phyloP scores from a whole-genome alignment of 2,329 filamentous ascomycete species.

The Fusarium oligoseptatum region DNA sequence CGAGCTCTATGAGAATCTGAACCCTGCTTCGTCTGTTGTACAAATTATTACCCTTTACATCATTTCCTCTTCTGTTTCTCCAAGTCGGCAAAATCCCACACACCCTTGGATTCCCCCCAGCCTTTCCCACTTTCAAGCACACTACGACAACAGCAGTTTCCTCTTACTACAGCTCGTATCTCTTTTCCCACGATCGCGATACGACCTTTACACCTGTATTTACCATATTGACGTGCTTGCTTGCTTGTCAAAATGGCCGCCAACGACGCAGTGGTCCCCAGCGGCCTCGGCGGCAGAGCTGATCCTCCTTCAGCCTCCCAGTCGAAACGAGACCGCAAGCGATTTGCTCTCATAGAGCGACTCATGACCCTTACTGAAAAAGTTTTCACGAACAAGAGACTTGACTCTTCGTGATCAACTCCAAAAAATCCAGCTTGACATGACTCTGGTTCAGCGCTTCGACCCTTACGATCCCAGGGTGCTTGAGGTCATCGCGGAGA shows the following conservation, averaged over 20 bases:
- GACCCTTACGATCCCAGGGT: conserved; percentile 82
- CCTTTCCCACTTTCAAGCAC: conserved; percentile 23
- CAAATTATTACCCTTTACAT: conserved; percentile 6
- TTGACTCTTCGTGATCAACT: conserved; percentile 89
- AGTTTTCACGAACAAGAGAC: conserved; percentile 85
- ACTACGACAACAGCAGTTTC: conserved; percentile 12
- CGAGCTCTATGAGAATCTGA: background rate
- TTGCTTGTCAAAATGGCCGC: conserved; percentile 53
- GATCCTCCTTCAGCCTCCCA: conserved; percentile 58
- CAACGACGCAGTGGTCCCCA: conserved; percentile 53
- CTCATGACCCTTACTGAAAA: conserved; percentile 79
- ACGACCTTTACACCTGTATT: background rate
- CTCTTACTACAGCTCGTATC: background rate
- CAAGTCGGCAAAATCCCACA: conserved; percentile 19
- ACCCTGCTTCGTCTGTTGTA: background rate
- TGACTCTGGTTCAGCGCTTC: conserved; percentile 85
- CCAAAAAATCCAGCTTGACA: conserved; percentile 91
- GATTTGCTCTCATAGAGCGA: conserved; percentile 84
- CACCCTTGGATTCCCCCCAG: conserved; percentile 24
- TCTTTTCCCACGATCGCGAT: conserved; percentile 1
- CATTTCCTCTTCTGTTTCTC: conserved; percentile 24
- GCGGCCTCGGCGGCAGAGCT: conserved; percentile 50
- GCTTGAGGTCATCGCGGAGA: conserved; percentile 77
- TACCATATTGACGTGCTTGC: conserved; percentile 1
- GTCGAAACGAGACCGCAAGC: conserved; percentile 92